A percentile compares a stretch with the other conserved stretches of the same genome.
phyloP scores from a whole-genome alignment of 192 early-diverging fungal genomes.

The Umbelopsis ramanniana region DNA sequence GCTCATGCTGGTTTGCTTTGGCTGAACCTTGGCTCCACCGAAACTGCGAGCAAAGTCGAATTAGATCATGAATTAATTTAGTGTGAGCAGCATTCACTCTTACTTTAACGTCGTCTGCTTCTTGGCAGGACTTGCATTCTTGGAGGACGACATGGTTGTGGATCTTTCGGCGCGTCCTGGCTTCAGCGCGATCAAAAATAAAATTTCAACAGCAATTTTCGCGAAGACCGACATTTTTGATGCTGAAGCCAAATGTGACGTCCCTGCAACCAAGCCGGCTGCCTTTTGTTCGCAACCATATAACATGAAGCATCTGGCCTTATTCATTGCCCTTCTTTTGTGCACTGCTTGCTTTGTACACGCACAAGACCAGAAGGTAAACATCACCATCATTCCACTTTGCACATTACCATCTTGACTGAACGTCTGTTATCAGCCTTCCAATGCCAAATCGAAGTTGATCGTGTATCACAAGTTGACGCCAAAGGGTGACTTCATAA shows the following conservation, averaged over 20 bases:
- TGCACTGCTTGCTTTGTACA: neutral
- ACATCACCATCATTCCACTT: neutral
- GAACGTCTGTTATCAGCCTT: neutral
- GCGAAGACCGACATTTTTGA: neutral
- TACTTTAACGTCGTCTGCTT: slow-evolving; percentile 2
- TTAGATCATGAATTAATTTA: neutral
- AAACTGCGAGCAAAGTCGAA: neutral
- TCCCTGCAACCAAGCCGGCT: neutral
- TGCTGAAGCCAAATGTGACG: neutral
- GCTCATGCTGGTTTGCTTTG: slow-evolving; percentile 15
- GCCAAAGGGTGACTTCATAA: slow-evolving; percentile 28
- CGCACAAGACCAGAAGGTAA: neutral
- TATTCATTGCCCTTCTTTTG: neutral
- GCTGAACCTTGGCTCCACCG: neutral
- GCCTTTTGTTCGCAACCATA: neutral
- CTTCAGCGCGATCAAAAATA: too few relatives aligned
- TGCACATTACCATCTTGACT: neutral
- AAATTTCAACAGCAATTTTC: neutral
- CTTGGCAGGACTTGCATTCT: slow-evolving; percentile 15
- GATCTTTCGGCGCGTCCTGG: neutral
- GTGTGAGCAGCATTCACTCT: neutral
- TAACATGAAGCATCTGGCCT: neutral
- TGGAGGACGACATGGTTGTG: slow-evolving; percentile 11
- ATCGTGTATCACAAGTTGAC: slow-evolving; percentile 16
- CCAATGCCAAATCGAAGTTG: neutral